These are phyloP conservation scores for Crithidia acanthocephali DNA, from an alignment of 208 protist species.

Conservation along the genomic window DNA sequence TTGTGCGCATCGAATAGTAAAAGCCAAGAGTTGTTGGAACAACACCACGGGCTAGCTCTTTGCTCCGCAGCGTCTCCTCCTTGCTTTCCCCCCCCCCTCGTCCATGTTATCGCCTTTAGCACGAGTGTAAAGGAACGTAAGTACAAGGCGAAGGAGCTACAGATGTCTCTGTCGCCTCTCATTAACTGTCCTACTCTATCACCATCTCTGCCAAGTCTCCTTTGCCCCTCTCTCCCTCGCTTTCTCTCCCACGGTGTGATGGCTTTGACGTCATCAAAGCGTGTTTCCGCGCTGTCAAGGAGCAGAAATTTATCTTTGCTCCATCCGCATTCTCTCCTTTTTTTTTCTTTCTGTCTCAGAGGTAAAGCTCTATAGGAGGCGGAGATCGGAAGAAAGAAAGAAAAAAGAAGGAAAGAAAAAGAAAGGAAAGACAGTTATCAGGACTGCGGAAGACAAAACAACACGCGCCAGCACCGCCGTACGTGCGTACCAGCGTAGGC, in stretches of 20 bases:
- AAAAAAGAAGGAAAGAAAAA: not conserved
- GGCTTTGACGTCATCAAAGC: not conserved
- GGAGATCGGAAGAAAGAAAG: not conserved
- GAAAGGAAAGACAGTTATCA: not conserved
- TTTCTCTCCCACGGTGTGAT: not conserved
- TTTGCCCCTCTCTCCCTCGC: not conserved
- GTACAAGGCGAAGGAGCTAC: no score
- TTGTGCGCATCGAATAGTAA: no score
- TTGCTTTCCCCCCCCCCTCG: not conserved
- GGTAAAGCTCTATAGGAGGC: not conserved
- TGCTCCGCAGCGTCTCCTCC: not conserved
- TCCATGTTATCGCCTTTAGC: conserved; percentile 9
- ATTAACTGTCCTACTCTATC: no score
- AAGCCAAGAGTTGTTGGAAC: no score
- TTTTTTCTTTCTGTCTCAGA: conserved; percentile 16
- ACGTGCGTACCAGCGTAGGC: no score
- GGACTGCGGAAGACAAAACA: no score
- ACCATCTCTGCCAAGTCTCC: no score
- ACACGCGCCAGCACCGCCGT: no score
- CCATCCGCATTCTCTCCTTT: conserved; percentile 18
- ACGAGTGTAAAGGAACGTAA: no score
- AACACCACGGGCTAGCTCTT: no score
- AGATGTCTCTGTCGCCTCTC: no score
- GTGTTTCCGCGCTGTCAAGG: not conserved
- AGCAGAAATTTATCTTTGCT: not conserved